Conservation (phyloP, 2,329 filamentous ascomycete species). For the Chaetomiaceae sp. region DNA sequence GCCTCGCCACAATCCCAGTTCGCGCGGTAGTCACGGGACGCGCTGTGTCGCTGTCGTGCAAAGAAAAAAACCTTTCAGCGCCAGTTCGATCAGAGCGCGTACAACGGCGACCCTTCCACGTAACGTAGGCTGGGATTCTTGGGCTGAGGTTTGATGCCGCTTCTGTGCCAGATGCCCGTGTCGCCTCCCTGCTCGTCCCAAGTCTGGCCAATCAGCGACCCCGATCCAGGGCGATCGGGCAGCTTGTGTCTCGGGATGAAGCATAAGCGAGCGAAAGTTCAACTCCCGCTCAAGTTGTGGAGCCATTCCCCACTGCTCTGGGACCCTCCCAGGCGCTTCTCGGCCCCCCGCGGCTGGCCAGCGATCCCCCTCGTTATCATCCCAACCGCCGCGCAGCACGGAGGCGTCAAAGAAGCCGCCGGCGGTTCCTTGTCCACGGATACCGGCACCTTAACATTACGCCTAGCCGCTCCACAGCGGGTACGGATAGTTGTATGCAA, state of each 20-base stretch:
- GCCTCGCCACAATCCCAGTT: not conserved
- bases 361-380: conserved; percentile 1
- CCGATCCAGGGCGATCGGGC: conserved; percentile 20
- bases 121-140: conserved; percentile 10
- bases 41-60: not conserved
- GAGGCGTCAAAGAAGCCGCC: not conserved
- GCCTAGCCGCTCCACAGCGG: too few relatives aligned
- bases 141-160: conserved; percentile 23
- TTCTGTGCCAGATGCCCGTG: conserved; percentile 22
- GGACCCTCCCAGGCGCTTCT: conserved; percentile 10
- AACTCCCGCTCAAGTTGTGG: conserved; percentile 11
- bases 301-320: conserved; percentile 16
- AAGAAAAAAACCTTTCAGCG: conserved; percentile 1
- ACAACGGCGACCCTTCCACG: conserved; percentile 1
- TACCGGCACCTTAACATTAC: conserved; percentile 3
- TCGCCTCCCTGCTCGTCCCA: conserved; percentile 14
- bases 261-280: conserved; percentile 24
- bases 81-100: conserved; percentile 11
- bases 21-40: not conserved
- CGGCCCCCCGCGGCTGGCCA: conserved; percentile 12
- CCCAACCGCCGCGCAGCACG: conserved; percentile 7
- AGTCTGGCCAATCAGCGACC: conserved; percentile 18
- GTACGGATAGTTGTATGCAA: too few relatives aligned
- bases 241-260: conserved; percentile 26
- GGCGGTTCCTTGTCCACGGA: conserved; percentile 3